phyloP scores from a whole-genome alignment of 305 asterid genomes.

The Ilex paraguariensis region DNA sequence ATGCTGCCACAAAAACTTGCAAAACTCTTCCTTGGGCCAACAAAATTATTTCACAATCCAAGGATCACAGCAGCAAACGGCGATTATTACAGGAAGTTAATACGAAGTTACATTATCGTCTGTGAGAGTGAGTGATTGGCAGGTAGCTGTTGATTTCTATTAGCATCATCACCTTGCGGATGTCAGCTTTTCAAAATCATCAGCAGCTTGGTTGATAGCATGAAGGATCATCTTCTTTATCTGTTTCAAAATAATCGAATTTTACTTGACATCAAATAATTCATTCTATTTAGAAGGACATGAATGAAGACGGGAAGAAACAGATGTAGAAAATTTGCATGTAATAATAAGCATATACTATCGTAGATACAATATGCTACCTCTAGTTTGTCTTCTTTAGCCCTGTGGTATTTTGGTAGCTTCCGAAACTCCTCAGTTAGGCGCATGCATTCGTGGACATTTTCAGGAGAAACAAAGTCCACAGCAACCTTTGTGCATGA shows the following conservation, averaged over 20 bases:
- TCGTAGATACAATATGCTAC: conserved; percentile 24
- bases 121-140: conserved; percentile 7
- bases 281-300: neutral
- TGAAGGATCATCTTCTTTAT: conserved; percentile 86
- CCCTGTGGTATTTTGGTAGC: conserved; percentile 76
- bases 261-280: neutral
- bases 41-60: neutral
- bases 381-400: conserved; percentile 91
- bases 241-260: conserved; percentile 25
- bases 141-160: conserved; percentile 1
- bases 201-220: conserved; percentile 60
- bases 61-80: conserved; percentile 4
- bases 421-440: conserved; percentile 71
- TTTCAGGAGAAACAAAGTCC: conserved; percentile 94
- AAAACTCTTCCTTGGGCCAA: conserved; percentile 1
- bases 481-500: conserved; percentile 89
- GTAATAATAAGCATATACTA: neutral
- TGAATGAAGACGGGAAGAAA: too few relatives aligned
- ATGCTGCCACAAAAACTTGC: neutral
- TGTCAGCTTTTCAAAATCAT: conserved; percentile 50
- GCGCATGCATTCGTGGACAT: conserved; percentile 64
- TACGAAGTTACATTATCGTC: too few relatives aligned
- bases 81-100: neutral
- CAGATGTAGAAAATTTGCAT: too few relatives aligned
- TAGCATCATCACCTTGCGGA: conserved; percentile 1